A percentile compares a stretch with the other conserved stretches of the same genome.
Conservation (phyloP, 352 stramenopile genomes). For the Phytophthora fragariaefolia region DNA sequence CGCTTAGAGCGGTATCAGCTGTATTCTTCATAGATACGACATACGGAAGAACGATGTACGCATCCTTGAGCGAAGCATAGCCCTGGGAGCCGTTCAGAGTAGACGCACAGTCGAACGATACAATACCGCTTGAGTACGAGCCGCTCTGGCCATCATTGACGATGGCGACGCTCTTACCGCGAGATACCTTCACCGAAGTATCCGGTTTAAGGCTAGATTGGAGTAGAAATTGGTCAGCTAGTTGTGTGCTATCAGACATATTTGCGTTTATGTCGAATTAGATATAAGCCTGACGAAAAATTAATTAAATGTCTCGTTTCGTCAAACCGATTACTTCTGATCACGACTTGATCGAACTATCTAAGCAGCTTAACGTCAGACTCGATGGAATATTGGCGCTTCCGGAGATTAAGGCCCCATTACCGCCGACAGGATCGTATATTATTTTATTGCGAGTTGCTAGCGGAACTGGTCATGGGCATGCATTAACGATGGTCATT, state of each 20-base stretch:
- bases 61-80: background rate
- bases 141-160: background rate
- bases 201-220: background rate
- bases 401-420: background rate
- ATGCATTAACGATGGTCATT: background rate
- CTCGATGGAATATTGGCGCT: conserved; percentile 12
- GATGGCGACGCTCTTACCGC: background rate
- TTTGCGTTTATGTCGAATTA: background rate
- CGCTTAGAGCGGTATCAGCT: background rate
- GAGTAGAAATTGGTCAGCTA: background rate
- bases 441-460: conserved; percentile 4
- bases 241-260: background rate
- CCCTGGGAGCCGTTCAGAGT: background rate
- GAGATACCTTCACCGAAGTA: background rate
- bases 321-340: background rate
- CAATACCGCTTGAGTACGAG: background rate
- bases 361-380: conserved; percentile 1
- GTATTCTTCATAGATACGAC: background rate
- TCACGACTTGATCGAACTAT: background rate
- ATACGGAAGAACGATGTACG: background rate
- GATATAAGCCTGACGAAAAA: background rate
- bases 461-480: conserved; percentile 6
- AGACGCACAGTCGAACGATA: background rate
- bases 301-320: background rate
- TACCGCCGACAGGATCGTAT: background rate